These are phyloP conservation scores for Chaetomium globosum DNA, from an alignment of 2,329 filamentous ascomycete species.

Conservation along the genomic window DNA sequence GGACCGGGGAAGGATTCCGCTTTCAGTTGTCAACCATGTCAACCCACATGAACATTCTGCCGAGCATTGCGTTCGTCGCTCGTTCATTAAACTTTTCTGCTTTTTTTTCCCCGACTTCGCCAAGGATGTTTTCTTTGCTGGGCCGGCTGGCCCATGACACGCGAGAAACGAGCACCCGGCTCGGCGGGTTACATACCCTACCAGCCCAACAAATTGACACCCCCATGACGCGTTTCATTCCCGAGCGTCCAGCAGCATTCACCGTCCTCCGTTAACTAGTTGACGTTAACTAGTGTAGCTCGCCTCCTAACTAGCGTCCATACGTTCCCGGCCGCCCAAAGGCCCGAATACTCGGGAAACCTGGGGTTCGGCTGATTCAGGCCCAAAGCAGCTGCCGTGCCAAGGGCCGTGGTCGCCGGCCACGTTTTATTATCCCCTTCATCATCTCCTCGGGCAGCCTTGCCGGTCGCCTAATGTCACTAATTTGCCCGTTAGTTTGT, in stretches of 20 bases:
- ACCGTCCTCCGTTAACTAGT: not conserved
- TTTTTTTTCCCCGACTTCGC: not conserved
- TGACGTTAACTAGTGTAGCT: not conserved
- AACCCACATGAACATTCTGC: slow-evolving; percentile 14
- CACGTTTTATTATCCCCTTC: not conserved
- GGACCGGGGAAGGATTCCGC: slow-evolving; percentile 34
- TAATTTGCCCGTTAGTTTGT: not conserved
- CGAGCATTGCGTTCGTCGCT: slow-evolving; percentile 6
- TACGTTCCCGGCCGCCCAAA: slow-evolving; percentile 13
- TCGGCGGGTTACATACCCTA: not conserved
- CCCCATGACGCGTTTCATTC: slow-evolving; percentile 16
- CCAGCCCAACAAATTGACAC: slow-evolving; percentile 1
- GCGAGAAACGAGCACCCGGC: slow-evolving; percentile 16
- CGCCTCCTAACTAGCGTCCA: too few relatives aligned
- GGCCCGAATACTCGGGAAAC: slow-evolving; percentile 27
- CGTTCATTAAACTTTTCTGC: slow-evolving; percentile 20
- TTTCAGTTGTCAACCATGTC: slow-evolving; percentile 17
- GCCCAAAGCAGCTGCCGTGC: not conserved
- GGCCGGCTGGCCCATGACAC: too few relatives aligned
- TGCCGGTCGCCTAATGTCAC: not conserved
- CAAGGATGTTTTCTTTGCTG: slow-evolving; percentile 13
- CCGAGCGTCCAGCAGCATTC: not conserved
- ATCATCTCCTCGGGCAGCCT: not conserved
- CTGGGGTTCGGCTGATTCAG: slow-evolving; percentile 25
- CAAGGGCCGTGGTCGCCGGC: slow-evolving; percentile 1